Base-by-base conservation (phyloP, 495 filamentous ascomycete genomes). In the Ascodesmis nigricans region DNA sequence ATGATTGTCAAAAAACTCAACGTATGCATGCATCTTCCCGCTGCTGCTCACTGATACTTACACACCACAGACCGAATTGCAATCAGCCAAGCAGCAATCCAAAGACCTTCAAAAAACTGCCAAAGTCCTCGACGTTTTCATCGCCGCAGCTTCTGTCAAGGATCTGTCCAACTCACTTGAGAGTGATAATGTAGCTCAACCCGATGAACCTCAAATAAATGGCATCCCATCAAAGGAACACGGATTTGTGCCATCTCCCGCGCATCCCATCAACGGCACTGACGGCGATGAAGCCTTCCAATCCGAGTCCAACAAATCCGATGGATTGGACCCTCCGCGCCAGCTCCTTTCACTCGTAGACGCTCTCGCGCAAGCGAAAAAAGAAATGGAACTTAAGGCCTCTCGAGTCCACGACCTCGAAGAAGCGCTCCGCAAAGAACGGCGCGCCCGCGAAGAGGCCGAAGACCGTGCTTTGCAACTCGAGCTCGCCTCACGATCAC, bases 1-100 rank as follows among this genome's bases (percentile, higher is more conserved):
- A 78, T 91, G 42, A 78, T 97, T 23, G 79, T 92, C 21, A 93
- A 93, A 54, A 76, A 73, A 50, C 66, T 97, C 27, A 78, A 78
- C 43, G 87, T 93, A 67, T 65, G 78, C 26, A 34, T 35, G 31
- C 49, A 34, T 41, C 29, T 31, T 28, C 18, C n/a, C 3, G 2
- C 27, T 28, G 11, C 8, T 11, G 10, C 22, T 29, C 23, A 20
- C 27, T 37, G 22, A 35, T 40, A 40, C 39, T 35, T 33, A 16
- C 36, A 16, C 36, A 41, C 33, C 31, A 7, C 33, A 97, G 87
- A 61, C 65, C 43, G 87, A 97, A 53, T 70, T 95, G 61, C 78
- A 77, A 47, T 68, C 70, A 41, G 84, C 90, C 9, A 75, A 75
- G 38, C 72, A 87, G 43, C 83, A 93, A 46, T 71, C 75, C 5